Base-by-base conservation (phyloP, 805 yeast genomes). In the Lipomyces mesembrius region DNA sequence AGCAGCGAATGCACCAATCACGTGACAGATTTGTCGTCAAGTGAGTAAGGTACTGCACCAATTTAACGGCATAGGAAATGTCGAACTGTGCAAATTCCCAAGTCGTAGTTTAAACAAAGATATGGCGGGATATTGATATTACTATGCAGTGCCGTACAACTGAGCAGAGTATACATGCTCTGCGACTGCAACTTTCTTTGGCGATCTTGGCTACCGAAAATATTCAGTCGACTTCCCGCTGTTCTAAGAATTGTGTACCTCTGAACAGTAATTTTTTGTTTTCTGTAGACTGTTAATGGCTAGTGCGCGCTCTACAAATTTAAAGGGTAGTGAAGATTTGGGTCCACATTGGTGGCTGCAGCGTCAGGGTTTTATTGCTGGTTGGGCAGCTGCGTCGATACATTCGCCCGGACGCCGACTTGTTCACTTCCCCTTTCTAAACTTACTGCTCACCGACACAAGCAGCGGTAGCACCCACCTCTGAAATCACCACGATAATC, bases 281-380 rank as follows among this genome's bases (percentile, higher is more conserved):
- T 29, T 27, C 5, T 29, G 32, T 29, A 29, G 32, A 29, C 32
- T 29, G 32, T 5, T 5, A 5, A 29, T 29, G 32, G 32, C 32
- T 29, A 29, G 32, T 29, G 32, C 32, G 32, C 7, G 32, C 32
- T 29, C 32, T 29, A 29, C 32, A 4, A 2, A 29, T 4, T 29
- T 6, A 29, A 29, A 4, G 1, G 32, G 32, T 5, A 29, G 32
- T 7, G 32, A 29, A 29, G 32, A 29, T 5, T 29, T 29, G 32
- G 32, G 22, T 43, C 25, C 49, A 5, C 39, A n/a, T 6, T 43
- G 22, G 20, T 17, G 49, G 49, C 49, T 43, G 20, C 20, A 43
- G 22, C 49, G 49, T 43, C 49, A 43, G 49, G 49, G 49, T 43
- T 43, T 43, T 43, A 37, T 37, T 37, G 39, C 39, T 37, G 49